Evolutionary conservation across 441 rosid species (phyloP), one percentile per base, ranked within the genome.

Genomic region (Populus hybrid): DNA sequence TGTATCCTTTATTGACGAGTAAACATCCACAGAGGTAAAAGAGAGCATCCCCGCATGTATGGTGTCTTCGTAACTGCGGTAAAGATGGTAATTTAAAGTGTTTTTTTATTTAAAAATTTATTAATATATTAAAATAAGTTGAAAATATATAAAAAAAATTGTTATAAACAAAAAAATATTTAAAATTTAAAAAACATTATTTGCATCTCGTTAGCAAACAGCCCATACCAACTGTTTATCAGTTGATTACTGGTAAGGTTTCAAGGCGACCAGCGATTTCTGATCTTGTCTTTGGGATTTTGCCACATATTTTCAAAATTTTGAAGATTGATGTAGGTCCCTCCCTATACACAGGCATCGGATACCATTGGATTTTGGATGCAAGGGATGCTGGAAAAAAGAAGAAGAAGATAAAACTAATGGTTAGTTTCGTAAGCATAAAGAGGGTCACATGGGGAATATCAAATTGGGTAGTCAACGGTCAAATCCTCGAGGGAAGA

Each of bases 301-400:
- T 59, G 69, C 69, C 36, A 29, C 31, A 73, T 24, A 50, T 33
- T 75, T 64, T 26, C 24, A 35, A 24, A 42, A n/a, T 29, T 45
- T 69, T 8, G 28, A 59, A 56, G 50, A 72, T 59, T 33, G 35
- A 11, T 66, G 75, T 45, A 40, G 81, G 78, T 23, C 23, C 23
- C 23, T 23, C 84, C 84, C 50, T n/a, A 8, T 64, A 53, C 82
- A 80, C 77, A 38, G 78, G 82, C 82, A 75, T 80, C 53, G 80
- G 86, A 78, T 80, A 75, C 80, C 77, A 20, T 76, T 42, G 3
- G 56, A 63, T 78, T 73, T 77, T 65, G 74, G 74, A 35, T 63
- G 40, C 26, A 5, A 38, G 33, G n/a, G 9, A 16, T 3, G 14
- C 9, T 6, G 65, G 16, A 31, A 28, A 23, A 6, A n/a, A 40